Percentiles rank a stretch among this genome's conserved stretches.
Conservation (phyloP, 2,329 filamentous ascomycete species). For the Decorospora gaudefroyi region DNA sequence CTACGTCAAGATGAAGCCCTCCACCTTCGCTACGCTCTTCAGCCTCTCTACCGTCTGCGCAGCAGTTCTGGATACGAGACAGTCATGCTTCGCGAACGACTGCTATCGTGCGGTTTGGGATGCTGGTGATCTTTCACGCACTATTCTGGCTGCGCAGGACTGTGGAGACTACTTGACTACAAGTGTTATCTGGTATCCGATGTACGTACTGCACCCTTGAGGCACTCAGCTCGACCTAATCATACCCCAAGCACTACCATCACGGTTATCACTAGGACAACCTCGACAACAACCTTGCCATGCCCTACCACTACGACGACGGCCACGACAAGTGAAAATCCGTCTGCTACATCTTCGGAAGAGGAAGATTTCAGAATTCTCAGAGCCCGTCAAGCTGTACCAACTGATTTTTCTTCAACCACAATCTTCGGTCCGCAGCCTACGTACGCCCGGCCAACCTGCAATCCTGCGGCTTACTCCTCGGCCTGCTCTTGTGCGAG, state of each 20-base stretch:
- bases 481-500: constrained; percentile 37
- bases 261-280: constrained; percentile 14
- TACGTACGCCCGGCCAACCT: constrained; percentile 27
- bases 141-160: constrained; percentile 20
- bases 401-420: constrained; percentile 16
- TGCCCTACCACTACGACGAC: constrained; percentile 11
- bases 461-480: constrained; percentile 23
- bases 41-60: constrained; percentile 18
- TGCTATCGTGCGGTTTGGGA: constrained; percentile 37
- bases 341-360: background rate
- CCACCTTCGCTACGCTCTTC: constrained; percentile 13
- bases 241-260: constrained; percentile 9
- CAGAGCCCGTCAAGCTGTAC: constrained; percentile 14
- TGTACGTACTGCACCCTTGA: constrained; percentile 18
- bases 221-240: background rate
- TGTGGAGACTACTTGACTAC: constrained; percentile 35
- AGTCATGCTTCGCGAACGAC: constrained; percentile 28
- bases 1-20: constrained; percentile 33
- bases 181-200: constrained; percentile 29
- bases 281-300: constrained; percentile 13
- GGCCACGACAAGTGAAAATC: constrained; percentile 1
- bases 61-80: constrained; percentile 23
- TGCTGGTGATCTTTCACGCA: constrained; percentile 15
- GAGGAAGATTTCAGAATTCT: constrained; percentile 1
- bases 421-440: constrained; percentile 30